Evolutionary conservation across 306 rosid genomes (phyloP).

Genomic region (Casuarina cunninghamiana): DNA sequence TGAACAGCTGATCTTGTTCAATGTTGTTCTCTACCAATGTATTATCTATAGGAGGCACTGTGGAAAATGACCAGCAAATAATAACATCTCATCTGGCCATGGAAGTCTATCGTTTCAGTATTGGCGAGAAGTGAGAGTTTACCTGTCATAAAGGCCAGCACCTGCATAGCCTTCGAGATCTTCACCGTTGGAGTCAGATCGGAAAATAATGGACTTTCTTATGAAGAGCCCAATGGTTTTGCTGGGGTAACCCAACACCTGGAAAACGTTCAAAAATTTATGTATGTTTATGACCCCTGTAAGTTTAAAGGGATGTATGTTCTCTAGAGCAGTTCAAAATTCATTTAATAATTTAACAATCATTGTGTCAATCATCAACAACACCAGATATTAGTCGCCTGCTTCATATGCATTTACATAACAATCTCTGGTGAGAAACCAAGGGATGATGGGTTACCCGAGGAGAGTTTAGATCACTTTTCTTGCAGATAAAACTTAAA

Average conservation of each 20-base stretch:
- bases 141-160: conserved; percentile 99
- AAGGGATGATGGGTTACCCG: conserved; percentile 48
- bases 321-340: not conserved
- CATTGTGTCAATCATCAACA: conserved; percentile 11
- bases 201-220: conserved; percentile 75
- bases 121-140: conserved; percentile 15
- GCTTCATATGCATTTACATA: conserved; percentile 3
- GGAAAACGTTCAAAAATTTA: conserved; percentile 31
- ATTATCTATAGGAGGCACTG: not conserved
- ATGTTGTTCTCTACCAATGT: not conserved
- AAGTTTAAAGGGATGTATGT: conserved; percentile 20
- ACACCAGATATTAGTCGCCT: not conserved
- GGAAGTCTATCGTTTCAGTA: not conserved
- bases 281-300: not conserved
- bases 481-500: conserved; percentile 87
- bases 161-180: conserved; percentile 99
- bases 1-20: not conserved
- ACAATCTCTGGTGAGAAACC: not conserved
- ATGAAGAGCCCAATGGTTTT: conserved; percentile 89
- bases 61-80: not conserved
- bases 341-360: not conserved
- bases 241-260: conserved; percentile 98
- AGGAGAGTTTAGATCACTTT: conserved; percentile 73
- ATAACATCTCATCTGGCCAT: not conserved
- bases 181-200: conserved; percentile 98